phyloP scores from a whole-genome alignment of 805 yeast genomes.

The Kuraishia floccosa region DNA sequence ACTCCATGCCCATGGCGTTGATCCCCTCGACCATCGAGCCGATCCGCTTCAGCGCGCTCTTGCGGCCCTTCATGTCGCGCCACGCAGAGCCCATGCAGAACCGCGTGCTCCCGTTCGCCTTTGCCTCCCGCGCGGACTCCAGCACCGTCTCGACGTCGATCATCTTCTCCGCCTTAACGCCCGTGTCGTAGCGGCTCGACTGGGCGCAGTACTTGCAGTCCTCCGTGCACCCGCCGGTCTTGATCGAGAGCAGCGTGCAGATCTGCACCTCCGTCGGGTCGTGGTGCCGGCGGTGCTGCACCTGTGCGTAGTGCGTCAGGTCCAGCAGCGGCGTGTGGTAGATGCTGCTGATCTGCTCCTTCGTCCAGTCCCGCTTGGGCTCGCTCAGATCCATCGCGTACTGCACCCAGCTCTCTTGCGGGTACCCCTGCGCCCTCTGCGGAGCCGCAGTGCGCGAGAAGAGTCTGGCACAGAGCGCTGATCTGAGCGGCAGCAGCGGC shows the following conservation, averaged over 20 bases:
- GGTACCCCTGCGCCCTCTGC: no score
- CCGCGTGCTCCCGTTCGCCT: slow-evolving; percentile 61
- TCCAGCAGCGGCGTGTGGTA: slow-evolving; percentile 59
- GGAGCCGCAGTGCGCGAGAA: no score
- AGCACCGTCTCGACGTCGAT: slow-evolving; percentile 51
- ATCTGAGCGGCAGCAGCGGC: no score
- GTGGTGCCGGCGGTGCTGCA: slow-evolving; percentile 56
- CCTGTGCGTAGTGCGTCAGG: slow-evolving; percentile 45
- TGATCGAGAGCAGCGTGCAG: slow-evolving; percentile 65
- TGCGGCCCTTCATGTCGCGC: slow-evolving; percentile 77
- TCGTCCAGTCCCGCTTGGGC: slow-evolving; percentile 34
- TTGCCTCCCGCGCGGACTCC: slow-evolving; percentile 53
- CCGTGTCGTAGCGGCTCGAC: slow-evolving; percentile 58
- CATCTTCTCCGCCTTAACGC: slow-evolving; percentile 58
- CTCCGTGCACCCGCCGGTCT: slow-evolving; percentile 75
- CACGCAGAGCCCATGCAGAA: slow-evolving; percentile 86
- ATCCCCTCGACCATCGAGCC: slow-evolving; percentile 54
- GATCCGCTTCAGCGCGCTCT: slow-evolving; percentile 51
- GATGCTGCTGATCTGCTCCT: slow-evolving; percentile 44
- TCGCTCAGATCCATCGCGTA: background rate
- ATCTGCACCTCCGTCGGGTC: slow-evolving; percentile 63
- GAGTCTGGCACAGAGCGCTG: no score
- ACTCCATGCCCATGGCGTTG: slow-evolving; percentile 59
- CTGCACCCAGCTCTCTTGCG: no score
- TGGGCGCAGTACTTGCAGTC: slow-evolving; percentile 80